Percentiles rank a stretch among this genome's conserved stretches.
phyloP scores from a whole-genome alignment of 1,139 yeast genomes.

The Pichia inconspicua region DNA sequence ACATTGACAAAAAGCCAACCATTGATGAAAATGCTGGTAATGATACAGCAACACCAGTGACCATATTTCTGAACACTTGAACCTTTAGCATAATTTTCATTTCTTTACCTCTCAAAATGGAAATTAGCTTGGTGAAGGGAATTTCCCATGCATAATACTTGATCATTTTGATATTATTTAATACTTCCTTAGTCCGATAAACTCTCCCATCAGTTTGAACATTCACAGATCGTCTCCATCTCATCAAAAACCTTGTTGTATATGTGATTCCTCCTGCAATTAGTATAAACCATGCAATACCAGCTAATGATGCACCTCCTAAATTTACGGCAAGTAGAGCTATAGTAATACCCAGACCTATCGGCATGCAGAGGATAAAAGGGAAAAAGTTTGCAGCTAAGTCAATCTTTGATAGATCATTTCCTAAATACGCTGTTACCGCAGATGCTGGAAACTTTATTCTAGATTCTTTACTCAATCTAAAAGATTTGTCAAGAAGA shows the following conservation, averaged over 20 bases:
- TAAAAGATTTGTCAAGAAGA: constrained; percentile 57
- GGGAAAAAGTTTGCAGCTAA: constrained; percentile 69
- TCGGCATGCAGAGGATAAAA: constrained; percentile 52
- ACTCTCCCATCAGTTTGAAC: constrained; percentile 39
- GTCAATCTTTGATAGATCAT: constrained; percentile 75
- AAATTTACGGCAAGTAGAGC: constrained; percentile 60
- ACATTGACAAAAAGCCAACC: constrained; percentile 43
- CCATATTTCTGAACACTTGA: constrained; percentile 38
- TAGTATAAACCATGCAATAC: constrained; percentile 29
- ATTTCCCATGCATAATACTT: constrained; percentile 51
- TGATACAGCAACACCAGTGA: constrained; percentile 40
- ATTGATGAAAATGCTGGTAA: constrained; percentile 40
- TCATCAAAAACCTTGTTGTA: constrained; percentile 32
- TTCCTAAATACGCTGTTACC: constrained; percentile 67
- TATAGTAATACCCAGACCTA: constrained; percentile 51
- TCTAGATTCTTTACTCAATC: constrained; percentile 51
- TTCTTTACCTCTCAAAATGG: constrained; percentile 35
- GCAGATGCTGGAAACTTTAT: constrained; percentile 57
- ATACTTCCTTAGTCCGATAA: constrained; percentile 38
- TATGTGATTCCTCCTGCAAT: constrained; percentile 20
- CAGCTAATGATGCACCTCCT: constrained; percentile 55
- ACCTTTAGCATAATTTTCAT: constrained; percentile 37
- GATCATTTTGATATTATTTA: constrained; percentile 41
- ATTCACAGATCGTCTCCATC: constrained; percentile 32
- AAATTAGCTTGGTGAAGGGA: constrained; percentile 36